phyloP scores from a whole-genome alignment of 768 basidiomycete genomes.

The Chalciporus sphaerocephalus region DNA sequence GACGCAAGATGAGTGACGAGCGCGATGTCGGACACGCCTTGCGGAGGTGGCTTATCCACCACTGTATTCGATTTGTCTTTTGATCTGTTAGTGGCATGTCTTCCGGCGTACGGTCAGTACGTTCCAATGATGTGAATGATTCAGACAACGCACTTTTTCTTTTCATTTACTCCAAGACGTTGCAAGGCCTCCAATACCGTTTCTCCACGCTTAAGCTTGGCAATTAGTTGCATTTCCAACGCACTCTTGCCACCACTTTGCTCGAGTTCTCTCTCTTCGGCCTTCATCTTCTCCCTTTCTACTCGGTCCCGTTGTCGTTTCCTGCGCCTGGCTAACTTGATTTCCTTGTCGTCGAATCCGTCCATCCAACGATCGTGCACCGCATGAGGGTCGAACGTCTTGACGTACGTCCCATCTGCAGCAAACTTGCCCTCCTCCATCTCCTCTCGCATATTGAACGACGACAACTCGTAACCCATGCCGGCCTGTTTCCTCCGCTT shows the following conservation, averaged over 20 bases:
- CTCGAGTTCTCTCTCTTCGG: constrained; percentile 71
- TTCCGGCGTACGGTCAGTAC: constrained; percentile 13
- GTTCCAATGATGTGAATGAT: neutral
- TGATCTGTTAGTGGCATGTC: constrained; percentile 32
- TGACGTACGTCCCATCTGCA: constrained; percentile 85
- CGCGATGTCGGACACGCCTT: constrained; percentile 58
- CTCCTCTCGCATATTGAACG: constrained; percentile 99
- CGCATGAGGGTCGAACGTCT: constrained; percentile 83
- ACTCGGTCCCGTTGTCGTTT: constrained; percentile 73
- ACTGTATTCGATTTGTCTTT: constrained; percentile 41
- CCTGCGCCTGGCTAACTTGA: constrained; percentile 71
- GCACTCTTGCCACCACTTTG: constrained; percentile 62
- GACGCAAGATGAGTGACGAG: constrained; percentile 81
- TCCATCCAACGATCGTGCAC: constrained; percentile 97
- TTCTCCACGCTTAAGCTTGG: constrained; percentile 82
- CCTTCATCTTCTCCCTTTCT: constrained; percentile 62
- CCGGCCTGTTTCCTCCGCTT: constrained; percentile 69
- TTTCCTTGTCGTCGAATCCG: constrained; percentile 77
- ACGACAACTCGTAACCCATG: constrained; percentile 92
- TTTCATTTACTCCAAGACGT: constrained; percentile 68
- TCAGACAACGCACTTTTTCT: constrained; percentile 35
- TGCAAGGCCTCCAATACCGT: constrained; percentile 87
- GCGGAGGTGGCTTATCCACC: constrained; percentile 42
- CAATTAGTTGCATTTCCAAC: constrained; percentile 64
- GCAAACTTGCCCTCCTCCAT: constrained; percentile 98